Percentiles rank a stretch among this genome's conserved stretches.
Evolutionary conservation across 108 stramenopile genomes (phyloP).

Genomic region (Cylindrotheca closterium): DNA sequence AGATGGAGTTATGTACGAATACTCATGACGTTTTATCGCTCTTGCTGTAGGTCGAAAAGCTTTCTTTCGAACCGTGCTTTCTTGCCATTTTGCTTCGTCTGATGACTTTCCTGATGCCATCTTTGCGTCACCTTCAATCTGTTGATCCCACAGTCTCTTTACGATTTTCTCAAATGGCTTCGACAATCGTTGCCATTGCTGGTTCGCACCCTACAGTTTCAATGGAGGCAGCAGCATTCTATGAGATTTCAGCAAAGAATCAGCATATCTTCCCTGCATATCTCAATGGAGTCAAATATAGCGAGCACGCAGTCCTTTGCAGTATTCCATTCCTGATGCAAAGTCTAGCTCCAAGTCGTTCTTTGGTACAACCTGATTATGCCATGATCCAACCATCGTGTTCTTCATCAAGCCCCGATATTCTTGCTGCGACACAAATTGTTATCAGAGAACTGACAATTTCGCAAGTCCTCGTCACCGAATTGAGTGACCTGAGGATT

Average conservation of each 20-base stretch:
- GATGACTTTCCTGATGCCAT: constrained; percentile 76
- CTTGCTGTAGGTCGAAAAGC: constrained; percentile 42
- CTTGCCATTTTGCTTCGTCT: constrained; percentile 65
- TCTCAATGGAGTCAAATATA: constrained; percentile 36
- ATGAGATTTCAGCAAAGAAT: constrained; percentile 55
- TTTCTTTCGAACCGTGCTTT: constrained; percentile 55
- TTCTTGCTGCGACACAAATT: constrained; percentile 26
- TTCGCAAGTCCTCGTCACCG: constrained; percentile 17
- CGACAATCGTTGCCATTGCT: constrained; percentile 44
- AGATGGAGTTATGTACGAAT: neutral
- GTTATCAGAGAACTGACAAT: constrained; percentile 18
- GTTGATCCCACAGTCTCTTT: constrained; percentile 48
- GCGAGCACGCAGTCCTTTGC: constrained; percentile 48
- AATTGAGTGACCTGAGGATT: constrained; percentile 34
- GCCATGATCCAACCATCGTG: neutral
- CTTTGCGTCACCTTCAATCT: constrained; percentile 36
- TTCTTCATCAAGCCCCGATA: constrained; percentile 16
- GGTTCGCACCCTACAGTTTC: constrained; percentile 57
- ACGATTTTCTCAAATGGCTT: constrained; percentile 69
- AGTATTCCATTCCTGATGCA: constrained; percentile 57
- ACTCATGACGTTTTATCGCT: neutral
- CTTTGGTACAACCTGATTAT: constrained; percentile 8
- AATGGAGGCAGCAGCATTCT: constrained; percentile 75
- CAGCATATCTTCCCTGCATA: constrained; percentile 30
- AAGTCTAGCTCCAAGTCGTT: constrained; percentile 23